These are phyloP conservation scores for Haemoproteus tartakovskyi DNA, from an alignment of 169 alveolate genomes.

Conservation along the genomic window DNA sequence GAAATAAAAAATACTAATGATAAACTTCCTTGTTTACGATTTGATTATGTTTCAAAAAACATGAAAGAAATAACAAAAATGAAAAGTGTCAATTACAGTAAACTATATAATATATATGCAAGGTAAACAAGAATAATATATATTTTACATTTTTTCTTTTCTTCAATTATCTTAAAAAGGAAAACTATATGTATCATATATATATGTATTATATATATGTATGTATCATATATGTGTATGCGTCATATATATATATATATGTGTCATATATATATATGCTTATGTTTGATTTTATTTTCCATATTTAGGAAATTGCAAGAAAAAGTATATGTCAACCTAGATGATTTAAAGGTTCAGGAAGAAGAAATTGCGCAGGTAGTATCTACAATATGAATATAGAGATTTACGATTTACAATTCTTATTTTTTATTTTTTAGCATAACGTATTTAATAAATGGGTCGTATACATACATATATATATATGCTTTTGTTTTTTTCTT, in stretches of 20 bases:
- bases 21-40: conserved; percentile 6
- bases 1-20: conserved; percentile 10
- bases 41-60: conserved; percentile 9
- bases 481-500: conserved; percentile 1
- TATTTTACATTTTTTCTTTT: no score
- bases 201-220: no score
- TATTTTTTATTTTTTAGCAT: no score
- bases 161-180: no score
- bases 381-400: not conserved
- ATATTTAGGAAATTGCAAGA: conserved; percentile 10
- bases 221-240: no score
- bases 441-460: no score
- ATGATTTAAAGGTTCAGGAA: conserved; percentile 17
- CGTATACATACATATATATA: no score
- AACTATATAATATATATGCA: conserved; percentile 15
- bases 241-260: no score
- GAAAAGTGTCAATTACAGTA: not conserved
- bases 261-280: no score
- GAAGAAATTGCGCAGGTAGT: conserved; percentile 36
- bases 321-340: conserved; percentile 13
- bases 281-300: not conserved
- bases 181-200: no score
- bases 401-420: no score
- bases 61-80: not conserved
- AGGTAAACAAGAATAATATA: no score